phyloP scores from a whole-genome alignment of 2,329 filamentous ascomycete species.

The Clarireedia hainanense region DNA sequence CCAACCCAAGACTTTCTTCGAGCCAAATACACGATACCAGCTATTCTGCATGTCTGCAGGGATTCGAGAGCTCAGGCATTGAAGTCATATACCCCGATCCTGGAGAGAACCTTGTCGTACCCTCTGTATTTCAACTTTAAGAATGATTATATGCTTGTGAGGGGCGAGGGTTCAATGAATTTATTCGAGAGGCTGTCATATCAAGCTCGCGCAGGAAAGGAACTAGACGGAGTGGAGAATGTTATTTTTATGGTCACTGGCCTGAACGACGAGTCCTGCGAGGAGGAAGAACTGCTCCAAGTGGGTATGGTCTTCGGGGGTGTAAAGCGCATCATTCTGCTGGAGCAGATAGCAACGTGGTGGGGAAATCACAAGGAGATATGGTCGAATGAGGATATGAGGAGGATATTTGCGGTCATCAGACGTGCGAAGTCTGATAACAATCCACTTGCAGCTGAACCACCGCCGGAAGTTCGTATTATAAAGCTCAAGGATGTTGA shows the following conservation, averaged over 20 bases:
- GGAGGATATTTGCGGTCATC: background rate
- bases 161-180: background rate
- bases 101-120: background rate
- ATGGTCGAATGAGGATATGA: constrained; percentile 2
- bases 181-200: background rate
- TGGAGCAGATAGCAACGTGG: constrained; percentile 1
- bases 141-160: background rate
- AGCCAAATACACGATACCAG: background rate
- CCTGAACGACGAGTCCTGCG: background rate
- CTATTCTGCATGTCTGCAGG: background rate
- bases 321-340: background rate
- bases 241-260: background rate
- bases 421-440: background rate
- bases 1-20: background rate
- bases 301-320: background rate
- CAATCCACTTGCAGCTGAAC: background rate
- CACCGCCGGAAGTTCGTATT: background rate
- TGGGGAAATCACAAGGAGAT: constrained; percentile 6
- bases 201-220: background rate
- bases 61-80: background rate
- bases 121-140: constrained; percentile 5
- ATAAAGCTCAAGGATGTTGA: constrained; percentile 1
- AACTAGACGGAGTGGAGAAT: background rate
- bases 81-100: background rate
- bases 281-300: background rate